These are phyloP conservation scores for Hapsidospora chrysogenum DNA, from an alignment of 495 filamentous ascomycete genomes.

Conservation along the genomic window DNA sequence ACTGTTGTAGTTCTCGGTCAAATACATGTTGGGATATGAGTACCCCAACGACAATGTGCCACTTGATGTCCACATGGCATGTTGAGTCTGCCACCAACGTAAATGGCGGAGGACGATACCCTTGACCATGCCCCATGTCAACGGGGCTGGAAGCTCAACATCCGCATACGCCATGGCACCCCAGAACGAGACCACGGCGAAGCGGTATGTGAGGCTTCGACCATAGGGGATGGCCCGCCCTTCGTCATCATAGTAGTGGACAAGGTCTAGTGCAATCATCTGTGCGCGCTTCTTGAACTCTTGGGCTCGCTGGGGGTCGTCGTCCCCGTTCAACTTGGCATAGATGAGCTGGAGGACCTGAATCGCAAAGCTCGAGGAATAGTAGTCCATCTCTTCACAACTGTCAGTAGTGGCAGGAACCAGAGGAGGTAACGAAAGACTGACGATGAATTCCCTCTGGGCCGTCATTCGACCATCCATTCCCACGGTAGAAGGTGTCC, in stretches of 20 bases:
- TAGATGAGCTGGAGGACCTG: conserved; percentile 65
- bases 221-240: conserved; percentile 59
- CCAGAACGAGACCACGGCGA: conserved; percentile 74
- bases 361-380: conserved; percentile 66
- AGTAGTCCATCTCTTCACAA: conserved; percentile 54
- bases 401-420: not conserved
- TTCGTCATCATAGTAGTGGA: conserved; percentile 53
- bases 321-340: conserved; percentile 50
- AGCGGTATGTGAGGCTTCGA: conserved; percentile 59
- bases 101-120: conserved; percentile 58
- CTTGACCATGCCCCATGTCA: conserved; percentile 65
- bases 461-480: conserved; percentile 68
- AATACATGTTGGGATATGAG: conserved; percentile 62
- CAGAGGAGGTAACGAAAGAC: conserved; percentile 3
- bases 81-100: conserved; percentile 61
- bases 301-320: conserved; percentile 48
- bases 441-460: conserved; percentile 51
- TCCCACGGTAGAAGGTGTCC: conserved; percentile 63
- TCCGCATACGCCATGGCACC: conserved; percentile 59
- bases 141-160: conserved; percentile 48
- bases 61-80: conserved; percentile 53
- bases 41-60: conserved; percentile 65
- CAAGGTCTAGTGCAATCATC: conserved; percentile 48
- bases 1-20: conserved; percentile 70
- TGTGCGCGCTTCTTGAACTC: conserved; percentile 52